These are phyloP conservation scores for Flaveria ramosissima DNA, from an alignment of 129 eudicot species.

Conservation along the genomic window DNA sequence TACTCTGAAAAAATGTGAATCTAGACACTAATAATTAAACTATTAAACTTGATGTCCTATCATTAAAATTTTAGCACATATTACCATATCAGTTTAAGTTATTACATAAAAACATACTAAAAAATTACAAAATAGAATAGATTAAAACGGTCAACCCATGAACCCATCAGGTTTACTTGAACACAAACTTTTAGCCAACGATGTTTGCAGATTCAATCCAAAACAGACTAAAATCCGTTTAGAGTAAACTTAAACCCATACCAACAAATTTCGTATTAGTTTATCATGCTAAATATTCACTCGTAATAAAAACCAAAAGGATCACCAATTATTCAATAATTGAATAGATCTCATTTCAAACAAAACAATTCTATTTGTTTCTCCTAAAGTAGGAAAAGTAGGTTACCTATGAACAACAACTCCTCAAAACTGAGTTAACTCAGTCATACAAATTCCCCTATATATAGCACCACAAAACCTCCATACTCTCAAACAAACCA, in stretches of 20 bases:
- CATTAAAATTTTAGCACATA: not conserved
- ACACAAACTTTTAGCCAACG: not conserved
- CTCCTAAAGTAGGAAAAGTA: not conserved
- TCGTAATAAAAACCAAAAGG: too few species aligned
- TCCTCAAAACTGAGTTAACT: not conserved
- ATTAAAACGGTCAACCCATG: not conserved
- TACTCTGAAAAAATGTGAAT: not conserved
- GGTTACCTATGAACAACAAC: slow-evolving; percentile 3
- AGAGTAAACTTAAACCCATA: not conserved
- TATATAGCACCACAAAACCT: not conserved
- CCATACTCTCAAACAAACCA: slow-evolving; percentile 5
- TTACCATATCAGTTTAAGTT: not conserved
- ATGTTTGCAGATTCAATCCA: not conserved
- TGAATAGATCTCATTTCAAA: too few species aligned
- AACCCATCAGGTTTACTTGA: not conserved
- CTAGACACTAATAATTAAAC: not conserved
- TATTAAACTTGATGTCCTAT: not conserved
- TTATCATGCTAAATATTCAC: not conserved
- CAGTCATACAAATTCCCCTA: slow-evolving; percentile 18
- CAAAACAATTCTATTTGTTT: too few species aligned
- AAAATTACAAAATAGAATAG: not conserved
- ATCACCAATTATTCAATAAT: too few species aligned
- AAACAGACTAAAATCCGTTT: not conserved
- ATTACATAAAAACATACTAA: not conserved
- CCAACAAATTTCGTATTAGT: not conserved